These are phyloP conservation scores for Nemania bipapillata DNA, from an alignment of 2,329 filamentous ascomycete species.

Conservation along the genomic window DNA sequence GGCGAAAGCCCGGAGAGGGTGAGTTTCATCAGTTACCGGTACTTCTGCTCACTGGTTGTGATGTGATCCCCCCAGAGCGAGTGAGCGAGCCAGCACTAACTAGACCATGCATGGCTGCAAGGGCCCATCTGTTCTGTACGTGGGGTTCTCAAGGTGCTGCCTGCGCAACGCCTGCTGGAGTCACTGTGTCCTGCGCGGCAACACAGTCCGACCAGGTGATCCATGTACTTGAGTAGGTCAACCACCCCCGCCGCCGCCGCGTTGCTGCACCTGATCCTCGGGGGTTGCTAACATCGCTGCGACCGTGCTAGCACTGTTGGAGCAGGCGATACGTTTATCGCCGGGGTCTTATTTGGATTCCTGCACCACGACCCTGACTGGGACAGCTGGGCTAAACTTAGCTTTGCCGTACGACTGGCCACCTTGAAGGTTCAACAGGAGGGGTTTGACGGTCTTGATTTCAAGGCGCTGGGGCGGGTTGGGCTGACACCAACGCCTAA, in stretches of 20 bases:
- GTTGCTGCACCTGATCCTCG: slow-evolving; percentile 20
- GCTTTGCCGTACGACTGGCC: slow-evolving; percentile 73
- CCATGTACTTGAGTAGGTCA: slow-evolving; percentile 69
- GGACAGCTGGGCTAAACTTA: slow-evolving; percentile 61
- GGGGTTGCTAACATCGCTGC: slow-evolving; percentile 27
- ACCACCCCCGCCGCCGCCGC: slow-evolving; percentile 19
- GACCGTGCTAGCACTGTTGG: slow-evolving; percentile 69
- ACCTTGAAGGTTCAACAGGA: slow-evolving; percentile 74
- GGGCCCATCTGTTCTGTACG: slow-evolving; percentile 57
- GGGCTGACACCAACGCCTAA: slow-evolving; percentile 36
- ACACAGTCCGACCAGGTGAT: slow-evolving; percentile 54
- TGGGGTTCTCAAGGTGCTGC: slow-evolving; percentile 61
- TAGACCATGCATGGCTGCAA: slow-evolving; percentile 48
- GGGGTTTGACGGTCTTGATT: slow-evolving; percentile 68
- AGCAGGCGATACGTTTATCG: slow-evolving; percentile 80
- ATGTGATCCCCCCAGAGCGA: slow-evolving; percentile 38
- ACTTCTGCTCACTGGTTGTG: slow-evolving; percentile 30
- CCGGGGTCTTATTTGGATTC: slow-evolving; percentile 73
- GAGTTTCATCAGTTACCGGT: slow-evolving; percentile 45
- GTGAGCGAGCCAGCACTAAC: slow-evolving; percentile 47
- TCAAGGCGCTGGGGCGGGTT: slow-evolving; percentile 43
- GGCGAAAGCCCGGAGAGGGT: slow-evolving; percentile 50
- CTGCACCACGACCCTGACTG: slow-evolving; percentile 62
- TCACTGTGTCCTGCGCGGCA: slow-evolving; percentile 58
- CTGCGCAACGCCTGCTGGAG: slow-evolving; percentile 52